phyloP scores from a whole-genome alignment of 2,329 filamentous ascomycete species.

The Xylaria arbuscula region DNA sequence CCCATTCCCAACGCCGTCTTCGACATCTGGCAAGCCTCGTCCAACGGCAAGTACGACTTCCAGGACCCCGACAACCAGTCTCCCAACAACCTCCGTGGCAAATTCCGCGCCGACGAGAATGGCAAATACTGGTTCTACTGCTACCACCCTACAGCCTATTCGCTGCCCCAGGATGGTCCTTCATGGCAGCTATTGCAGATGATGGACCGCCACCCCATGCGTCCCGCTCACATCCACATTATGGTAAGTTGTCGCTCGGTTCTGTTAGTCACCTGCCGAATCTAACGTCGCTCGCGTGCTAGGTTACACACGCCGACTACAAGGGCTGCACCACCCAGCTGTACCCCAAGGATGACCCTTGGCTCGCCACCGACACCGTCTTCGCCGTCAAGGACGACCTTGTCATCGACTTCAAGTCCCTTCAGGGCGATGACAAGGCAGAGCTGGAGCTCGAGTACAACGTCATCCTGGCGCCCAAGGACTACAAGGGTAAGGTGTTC shows the following conservation, averaged over 20 bases:
- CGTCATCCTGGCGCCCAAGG: conserved; percentile 57
- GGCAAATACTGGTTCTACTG: conserved; percentile 81
- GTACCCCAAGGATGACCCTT: conserved; percentile 75
- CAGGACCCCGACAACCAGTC: conserved; percentile 77
- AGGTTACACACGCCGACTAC: conserved; percentile 71
- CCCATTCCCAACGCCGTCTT: conserved; percentile 75
- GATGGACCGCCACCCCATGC: conserved; percentile 62
- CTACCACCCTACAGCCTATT: conserved; percentile 78
- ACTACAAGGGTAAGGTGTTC: conserved; percentile 56
- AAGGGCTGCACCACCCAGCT: conserved; percentile 80
- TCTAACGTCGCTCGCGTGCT: neutral
- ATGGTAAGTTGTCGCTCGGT: conserved; percentile 53
- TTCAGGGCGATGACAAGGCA: conserved; percentile 49
- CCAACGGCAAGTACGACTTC: conserved; percentile 82
- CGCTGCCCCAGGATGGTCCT: conserved; percentile 72
- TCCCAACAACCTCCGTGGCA: conserved; percentile 80
- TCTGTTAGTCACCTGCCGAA: neutral
- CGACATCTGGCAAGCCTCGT: conserved; percentile 81
- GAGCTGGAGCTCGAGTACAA: conserved; percentile 52
- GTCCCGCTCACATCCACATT: conserved; percentile 63
- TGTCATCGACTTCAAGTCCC: conserved; percentile 61
- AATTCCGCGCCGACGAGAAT: conserved; percentile 76
- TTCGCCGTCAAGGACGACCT: conserved; percentile 67
- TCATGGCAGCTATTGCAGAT: conserved; percentile 56
- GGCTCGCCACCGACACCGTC: conserved; percentile 65